A percentile compares a stretch with the other conserved stretches of the same genome.
Evolutionary conservation across 164 flowering plant genomes (phyloP).

Genomic region (Annona cherimola): DNA sequence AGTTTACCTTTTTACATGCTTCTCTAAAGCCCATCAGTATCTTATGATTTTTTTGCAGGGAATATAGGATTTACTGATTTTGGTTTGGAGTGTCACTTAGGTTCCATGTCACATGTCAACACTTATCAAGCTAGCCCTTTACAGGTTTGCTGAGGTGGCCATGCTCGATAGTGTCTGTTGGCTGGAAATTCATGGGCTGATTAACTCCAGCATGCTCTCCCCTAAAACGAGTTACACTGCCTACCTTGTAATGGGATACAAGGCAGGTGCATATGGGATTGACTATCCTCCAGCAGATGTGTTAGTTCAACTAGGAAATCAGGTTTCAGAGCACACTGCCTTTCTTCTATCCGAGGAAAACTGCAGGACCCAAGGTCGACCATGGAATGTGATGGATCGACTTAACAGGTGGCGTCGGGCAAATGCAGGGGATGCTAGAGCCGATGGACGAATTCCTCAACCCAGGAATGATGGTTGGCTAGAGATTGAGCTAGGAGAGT

Average conservation of each 20-base stretch:
- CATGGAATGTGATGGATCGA: not conserved
- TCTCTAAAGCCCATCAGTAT: too few relatives aligned
- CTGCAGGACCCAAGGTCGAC: not conserved
- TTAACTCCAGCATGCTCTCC: slow-evolving; percentile 25
- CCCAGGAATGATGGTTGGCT: slow-evolving; percentile 48
- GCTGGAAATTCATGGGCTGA: slow-evolving; percentile 35
- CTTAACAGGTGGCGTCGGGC: not conserved
- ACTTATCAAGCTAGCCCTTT: not conserved
- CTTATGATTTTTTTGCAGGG: too few relatives aligned
- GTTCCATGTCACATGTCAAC: not conserved
- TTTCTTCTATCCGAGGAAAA: not conserved
- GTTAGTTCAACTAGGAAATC: slow-evolving; percentile 13
- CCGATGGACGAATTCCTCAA: slow-evolving; percentile 12
- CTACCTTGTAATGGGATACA: slow-evolving; percentile 25
- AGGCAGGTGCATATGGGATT: slow-evolving; percentile 14
- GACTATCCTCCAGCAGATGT: slow-evolving; percentile 16
- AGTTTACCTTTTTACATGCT: too few relatives aligned
- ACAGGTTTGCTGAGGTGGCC: slow-evolving; percentile 41
- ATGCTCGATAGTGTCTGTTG: slow-evolving; percentile 33
- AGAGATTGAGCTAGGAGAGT: slow-evolving; percentile 56
- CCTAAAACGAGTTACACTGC: slow-evolving; percentile 28
- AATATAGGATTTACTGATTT: not conserved
- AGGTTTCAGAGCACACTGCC: not conserved
- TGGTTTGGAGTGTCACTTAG: not conserved
- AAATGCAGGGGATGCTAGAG: not conserved